Evolutionary conservation across 306 rosid genomes (phyloP).

Genomic region (Cucumis sativus): Cucumber_9930_V3 NC_026657.2:981501-982000

Average conservation of each 20-base stretch:
- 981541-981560: conserved; percentile 74
- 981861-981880: conserved; percentile 15
- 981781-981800: conserved; percentile 37
- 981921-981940: neutral
- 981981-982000: neutral
- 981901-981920: neutral
- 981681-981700: neutral
- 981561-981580: conserved; percentile 86
- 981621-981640: conserved; percentile 1
- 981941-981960: neutral
- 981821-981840: conserved; percentile 9
- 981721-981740: conserved; percentile 9
- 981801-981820: conserved; percentile 26
- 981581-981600: conserved; percentile 93
- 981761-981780: conserved; percentile 39
- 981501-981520: conserved; percentile 73
- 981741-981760: conserved; percentile 32
- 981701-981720: neutral
- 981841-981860: conserved; percentile 23
- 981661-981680: neutral
- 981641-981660: conserved; percentile 4
- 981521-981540: conserved; percentile 81
- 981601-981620: conserved; percentile 28
- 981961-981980: neutral
- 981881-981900: neutral